Evolutionary conservation across 495 filamentous ascomycete species (phyloP).

Genomic region (Aspergillus heteromorphus): DNA sequence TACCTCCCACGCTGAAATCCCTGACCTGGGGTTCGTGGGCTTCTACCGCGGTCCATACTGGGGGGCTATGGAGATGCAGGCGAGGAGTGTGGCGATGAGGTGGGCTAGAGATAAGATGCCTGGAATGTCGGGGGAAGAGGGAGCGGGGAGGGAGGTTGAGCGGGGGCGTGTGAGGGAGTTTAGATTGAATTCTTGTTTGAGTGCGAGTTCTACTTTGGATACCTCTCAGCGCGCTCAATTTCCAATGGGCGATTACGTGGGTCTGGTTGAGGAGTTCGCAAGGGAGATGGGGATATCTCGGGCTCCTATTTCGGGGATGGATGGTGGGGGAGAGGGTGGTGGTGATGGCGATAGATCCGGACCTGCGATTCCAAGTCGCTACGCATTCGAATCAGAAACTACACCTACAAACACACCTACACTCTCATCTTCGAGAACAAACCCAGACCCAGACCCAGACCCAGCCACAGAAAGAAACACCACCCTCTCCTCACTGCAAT

Average conservation of each 20-base stretch:
- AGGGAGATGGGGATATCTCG: constrained; percentile 39
- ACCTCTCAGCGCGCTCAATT: constrained; percentile 58
- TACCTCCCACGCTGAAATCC: constrained; percentile 53
- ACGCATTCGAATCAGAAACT: too few relatives aligned
- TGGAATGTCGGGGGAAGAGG: too few relatives aligned
- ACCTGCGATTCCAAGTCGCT: constrained; percentile 35
- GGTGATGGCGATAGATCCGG: constrained; percentile 10
- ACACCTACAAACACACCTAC: too few relatives aligned
- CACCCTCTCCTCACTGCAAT: constrained; percentile 20
- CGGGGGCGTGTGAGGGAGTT: too few relatives aligned
- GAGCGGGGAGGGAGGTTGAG: too few relatives aligned
- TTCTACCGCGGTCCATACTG: constrained; percentile 85
- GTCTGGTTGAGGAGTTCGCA: constrained; percentile 68
- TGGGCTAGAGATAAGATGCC: constrained; percentile 33
- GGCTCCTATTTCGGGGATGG: constrained; percentile 1
- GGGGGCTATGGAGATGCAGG: constrained; percentile 85
- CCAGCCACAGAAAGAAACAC: background rate
- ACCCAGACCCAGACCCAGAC: background rate
- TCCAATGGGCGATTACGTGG: constrained; percentile 77
- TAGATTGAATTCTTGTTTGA: too few relatives aligned
- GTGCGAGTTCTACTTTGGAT: too few relatives aligned
- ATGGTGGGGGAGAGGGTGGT: too few relatives aligned
- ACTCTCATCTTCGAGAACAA: background rate
- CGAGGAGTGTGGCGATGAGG: constrained; percentile 51
- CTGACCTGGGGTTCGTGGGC: constrained; percentile 72